Evolutionary conservation across 1,139 yeast species (phyloP).

Genomic region (Candida anutae): DNA sequence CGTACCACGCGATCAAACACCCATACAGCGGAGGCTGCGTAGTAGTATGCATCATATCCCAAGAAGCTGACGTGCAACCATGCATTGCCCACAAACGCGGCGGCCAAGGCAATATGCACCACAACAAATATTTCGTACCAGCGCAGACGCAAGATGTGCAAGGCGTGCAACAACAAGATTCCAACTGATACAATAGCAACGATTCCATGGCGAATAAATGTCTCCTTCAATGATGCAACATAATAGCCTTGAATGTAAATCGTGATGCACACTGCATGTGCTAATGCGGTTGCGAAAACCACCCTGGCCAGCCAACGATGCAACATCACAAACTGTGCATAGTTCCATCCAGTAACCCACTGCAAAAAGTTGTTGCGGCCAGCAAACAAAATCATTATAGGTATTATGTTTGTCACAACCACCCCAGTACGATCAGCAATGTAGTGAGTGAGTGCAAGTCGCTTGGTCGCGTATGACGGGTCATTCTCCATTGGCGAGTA

Average conservation of each 20-base stretch:
- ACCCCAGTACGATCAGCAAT: conserved; percentile 26
- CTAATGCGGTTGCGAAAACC: conserved; percentile 9
- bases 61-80: conserved; percentile 34
- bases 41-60: conserved; percentile 33
- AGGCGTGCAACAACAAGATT: conserved; percentile 26
- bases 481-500: conserved; percentile 1
- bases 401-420: conserved; percentile 15
- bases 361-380: conserved; percentile 20
- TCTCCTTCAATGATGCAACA: conserved; percentile 10
- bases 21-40: conserved; percentile 38
- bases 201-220: conserved; percentile 23
- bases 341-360: conserved; percentile 19
- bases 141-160: conserved; percentile 30
- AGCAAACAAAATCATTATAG: conserved; percentile 13
- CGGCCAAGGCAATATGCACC: conserved; percentile 35
- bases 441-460: conserved; percentile 5
- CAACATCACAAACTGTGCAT: conserved; percentile 12
- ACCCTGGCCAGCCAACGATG: conserved; percentile 20
- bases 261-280: conserved; percentile 8
- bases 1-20: conserved; percentile 32
- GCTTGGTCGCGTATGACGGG: conserved; percentile 4
- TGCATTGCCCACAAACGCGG: conserved; percentile 32
- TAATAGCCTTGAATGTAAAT: conserved; percentile 1
- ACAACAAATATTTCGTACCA: conserved; percentile 38
- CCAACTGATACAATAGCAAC: conserved; percentile 25